Conservation (phyloP, 192 early-diverging fungal genomes). For the Backusella morwellensis region DNA sequence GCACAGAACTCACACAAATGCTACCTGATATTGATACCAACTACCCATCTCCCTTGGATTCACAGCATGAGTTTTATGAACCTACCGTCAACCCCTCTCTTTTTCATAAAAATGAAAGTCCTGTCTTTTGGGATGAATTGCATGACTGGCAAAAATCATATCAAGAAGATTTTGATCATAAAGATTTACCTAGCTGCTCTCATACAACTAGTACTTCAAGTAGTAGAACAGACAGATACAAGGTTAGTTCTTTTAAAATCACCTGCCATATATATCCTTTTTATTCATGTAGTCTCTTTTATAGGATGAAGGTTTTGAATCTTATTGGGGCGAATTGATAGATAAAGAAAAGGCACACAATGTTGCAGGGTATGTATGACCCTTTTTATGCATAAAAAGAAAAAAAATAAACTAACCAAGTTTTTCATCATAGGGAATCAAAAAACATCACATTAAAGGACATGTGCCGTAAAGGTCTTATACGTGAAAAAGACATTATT, state of each 20-base stretch:
- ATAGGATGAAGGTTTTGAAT: conserved; percentile 28
- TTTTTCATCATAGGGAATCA: conserved; percentile 25
- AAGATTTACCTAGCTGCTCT: too few species aligned
- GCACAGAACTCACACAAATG: conserved; percentile 9
- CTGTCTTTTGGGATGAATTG: not conserved
- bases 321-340: conserved; percentile 30
- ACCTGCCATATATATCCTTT: not conserved
- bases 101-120: conserved; percentile 11
- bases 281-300: too few species aligned
- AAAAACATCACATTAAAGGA: conserved; percentile 39
- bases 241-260: not conserved
- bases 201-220: not conserved
- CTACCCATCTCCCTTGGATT: conserved; percentile 7
- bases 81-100: not conserved
- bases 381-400: not conserved
- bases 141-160: conserved; percentile 1
- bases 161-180: not conserved
- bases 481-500: conserved; percentile 33
- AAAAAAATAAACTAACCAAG: too few species aligned
- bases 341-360: conserved; percentile 32
- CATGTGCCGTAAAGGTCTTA: conserved; percentile 38
- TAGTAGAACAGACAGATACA: conserved; percentile 6
- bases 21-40: conserved; percentile 11
- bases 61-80: not conserved
- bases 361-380: conserved; percentile 34